Evolutionary conservation across 148 eudicot species (phyloP).

Genomic region (Selenicereus undatus): DNA sequence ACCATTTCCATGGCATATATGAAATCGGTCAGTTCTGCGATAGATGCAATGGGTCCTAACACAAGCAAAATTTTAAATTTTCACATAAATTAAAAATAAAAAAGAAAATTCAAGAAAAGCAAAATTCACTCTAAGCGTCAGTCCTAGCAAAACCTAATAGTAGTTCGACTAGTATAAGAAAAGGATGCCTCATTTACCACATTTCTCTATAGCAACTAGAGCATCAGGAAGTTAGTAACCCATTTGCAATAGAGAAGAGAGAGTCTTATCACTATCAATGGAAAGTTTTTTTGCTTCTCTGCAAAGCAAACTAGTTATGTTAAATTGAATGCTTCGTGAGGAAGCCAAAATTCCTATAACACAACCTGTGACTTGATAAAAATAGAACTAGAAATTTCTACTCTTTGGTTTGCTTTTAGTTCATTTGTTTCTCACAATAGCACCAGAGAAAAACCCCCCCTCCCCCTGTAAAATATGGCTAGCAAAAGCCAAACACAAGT

Average conservation of each 20-base stretch:
- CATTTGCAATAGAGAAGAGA: conserved; percentile 21
- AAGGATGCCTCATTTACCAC: conserved; percentile 12
- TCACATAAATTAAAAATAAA: not conserved
- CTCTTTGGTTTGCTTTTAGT: not conserved
- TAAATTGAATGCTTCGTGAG: not conserved
- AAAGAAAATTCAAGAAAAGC: not conserved
- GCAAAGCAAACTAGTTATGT: conserved; percentile 2
- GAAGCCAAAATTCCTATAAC: not conserved
- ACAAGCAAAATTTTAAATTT: not conserved
- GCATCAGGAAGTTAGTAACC: conserved; percentile 18
- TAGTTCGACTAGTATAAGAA: not conserved
- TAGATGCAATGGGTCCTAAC: conserved; percentile 22
- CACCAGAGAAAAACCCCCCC: not conserved
- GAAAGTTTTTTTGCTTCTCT: conserved; percentile 1
- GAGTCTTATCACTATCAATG: not conserved
- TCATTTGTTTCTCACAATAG: not conserved
- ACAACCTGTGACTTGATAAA: not conserved
- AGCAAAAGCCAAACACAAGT: not conserved
- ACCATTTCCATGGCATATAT: conserved; percentile 25
- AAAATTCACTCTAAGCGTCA: too few species aligned
- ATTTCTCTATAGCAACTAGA: conserved; percentile 18
- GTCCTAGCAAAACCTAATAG: not conserved
- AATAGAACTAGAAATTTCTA: not conserved
- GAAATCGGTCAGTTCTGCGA: conserved; percentile 25
- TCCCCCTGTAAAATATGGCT: not conserved